phyloP scores from a whole-genome alignment of 148 eudicot genomes.

The Silene uniflora region DNA sequence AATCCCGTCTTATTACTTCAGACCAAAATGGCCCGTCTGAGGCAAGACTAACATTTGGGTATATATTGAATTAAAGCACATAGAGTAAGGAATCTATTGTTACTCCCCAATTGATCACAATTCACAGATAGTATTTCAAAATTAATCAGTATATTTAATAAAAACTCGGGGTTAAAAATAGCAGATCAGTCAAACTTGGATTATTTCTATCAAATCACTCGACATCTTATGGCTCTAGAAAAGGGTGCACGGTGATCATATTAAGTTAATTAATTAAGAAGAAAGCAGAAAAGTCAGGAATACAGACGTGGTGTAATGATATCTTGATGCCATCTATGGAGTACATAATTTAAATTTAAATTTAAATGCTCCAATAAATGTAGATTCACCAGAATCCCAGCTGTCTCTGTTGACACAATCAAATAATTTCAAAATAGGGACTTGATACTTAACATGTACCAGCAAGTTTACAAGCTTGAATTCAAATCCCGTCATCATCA shows the following conservation, averaged over 20 bases:
- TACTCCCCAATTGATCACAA: too few relatives aligned
- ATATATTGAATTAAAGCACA: background rate
- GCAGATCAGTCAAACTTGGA: too few relatives aligned
- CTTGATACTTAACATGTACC: background rate
- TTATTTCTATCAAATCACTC: too few relatives aligned
- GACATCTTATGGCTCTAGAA: background rate
- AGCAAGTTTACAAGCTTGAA: background rate
- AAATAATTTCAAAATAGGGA: background rate
- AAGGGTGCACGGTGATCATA: constrained; percentile 15
- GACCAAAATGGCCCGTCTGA: too few relatives aligned
- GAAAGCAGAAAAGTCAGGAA: constrained; percentile 16
- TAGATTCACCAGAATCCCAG: background rate
- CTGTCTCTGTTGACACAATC: background rate
- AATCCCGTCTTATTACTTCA: too few relatives aligned
- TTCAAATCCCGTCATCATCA: background rate
- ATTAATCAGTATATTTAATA: background rate
- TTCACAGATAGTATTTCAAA: background rate
- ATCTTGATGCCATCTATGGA: background rate
- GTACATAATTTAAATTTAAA: background rate
- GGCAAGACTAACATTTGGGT: background rate
- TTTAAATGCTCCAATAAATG: too few relatives aligned
- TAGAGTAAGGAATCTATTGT: background rate
- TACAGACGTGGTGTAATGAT: constrained; percentile 24
- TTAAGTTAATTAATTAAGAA: background rate
- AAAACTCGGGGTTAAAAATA: background rate